Percentiles rank a stretch among this genome's conserved stretches.
These are phyloP conservation scores for Globisporangium echinulatum DNA, from an alignment of 352 stramenopile genomes.

Conservation along the genomic window DNA sequence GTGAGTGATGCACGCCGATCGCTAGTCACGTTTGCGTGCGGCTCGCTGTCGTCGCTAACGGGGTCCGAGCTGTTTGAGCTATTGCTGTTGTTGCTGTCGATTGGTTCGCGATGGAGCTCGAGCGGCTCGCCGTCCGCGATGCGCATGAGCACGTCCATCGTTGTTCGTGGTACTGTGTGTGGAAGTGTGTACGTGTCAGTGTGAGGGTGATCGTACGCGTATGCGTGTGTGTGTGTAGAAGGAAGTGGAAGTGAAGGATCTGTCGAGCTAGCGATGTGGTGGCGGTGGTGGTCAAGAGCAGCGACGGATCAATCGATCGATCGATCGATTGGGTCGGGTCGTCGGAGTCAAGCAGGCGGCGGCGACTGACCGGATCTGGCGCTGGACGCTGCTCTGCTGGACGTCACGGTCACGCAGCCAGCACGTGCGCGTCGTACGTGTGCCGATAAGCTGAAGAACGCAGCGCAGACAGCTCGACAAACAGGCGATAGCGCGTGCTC, in stretches of 20 bases:
- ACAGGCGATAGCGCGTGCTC: neutral
- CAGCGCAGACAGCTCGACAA: no score
- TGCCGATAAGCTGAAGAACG: no score
- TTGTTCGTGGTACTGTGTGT: neutral
- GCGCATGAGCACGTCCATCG: neutral
- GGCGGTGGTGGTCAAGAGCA: neutral
- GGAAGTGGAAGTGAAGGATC: neutral
- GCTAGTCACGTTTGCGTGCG: slow-evolving; percentile 2
- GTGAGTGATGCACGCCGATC: neutral
- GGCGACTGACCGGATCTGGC: neutral
- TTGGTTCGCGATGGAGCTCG: no score
- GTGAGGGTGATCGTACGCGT: neutral
- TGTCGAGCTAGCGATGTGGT: neutral
- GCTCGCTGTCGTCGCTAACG: slow-evolving; percentile 3
- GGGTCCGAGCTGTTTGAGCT: neutral
- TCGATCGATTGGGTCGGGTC: neutral
- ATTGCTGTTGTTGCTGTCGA: neutral
- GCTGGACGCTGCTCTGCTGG: no score
- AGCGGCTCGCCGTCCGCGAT: slow-evolving; percentile 2
- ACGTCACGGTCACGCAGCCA: neutral
- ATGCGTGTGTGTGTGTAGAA: neutral
- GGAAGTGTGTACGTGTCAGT: neutral
- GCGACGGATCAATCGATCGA: neutral
- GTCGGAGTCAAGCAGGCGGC: no score
- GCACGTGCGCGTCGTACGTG: no score